A percentile compares a stretch with the other conserved stretches of the same genome.
These are phyloP conservation scores for Theobroma grandiflorum DNA, from an alignment of 441 rosid genomes.

Conservation along the genomic window DNA sequence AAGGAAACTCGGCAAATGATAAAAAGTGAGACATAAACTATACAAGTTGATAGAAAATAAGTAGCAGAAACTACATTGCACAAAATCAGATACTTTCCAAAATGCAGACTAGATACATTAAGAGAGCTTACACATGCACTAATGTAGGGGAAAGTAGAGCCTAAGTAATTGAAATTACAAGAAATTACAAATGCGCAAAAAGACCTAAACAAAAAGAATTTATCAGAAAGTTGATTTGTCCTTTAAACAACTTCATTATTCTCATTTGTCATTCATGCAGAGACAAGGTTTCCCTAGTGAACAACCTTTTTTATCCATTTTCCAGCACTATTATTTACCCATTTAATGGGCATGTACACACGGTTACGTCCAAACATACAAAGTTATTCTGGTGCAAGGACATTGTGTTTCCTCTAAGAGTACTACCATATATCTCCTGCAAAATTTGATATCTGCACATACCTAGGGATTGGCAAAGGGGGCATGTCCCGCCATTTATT, in stretches of 20 bases:
- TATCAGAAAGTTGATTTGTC: neutral
- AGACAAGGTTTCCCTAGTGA: neutral
- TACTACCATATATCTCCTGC: constrained; percentile 2
- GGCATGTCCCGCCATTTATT: constrained; percentile 76
- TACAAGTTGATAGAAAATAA: neutral
- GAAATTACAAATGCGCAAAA: neutral
- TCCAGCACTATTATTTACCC: neutral
- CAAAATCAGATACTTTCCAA: neutral
- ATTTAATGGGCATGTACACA: neutral
- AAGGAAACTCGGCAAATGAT: neutral
- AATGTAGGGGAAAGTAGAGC: neutral
- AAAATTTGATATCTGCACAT: constrained; percentile 29
- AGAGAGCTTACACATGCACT: neutral
- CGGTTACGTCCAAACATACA: neutral
- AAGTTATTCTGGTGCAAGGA: neutral
- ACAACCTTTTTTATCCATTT: neutral
- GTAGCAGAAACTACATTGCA: neutral
- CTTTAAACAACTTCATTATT: neutral
- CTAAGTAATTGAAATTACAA: neutral
- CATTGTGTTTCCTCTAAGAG: neutral
- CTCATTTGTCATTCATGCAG: neutral
- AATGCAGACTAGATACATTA: neutral
- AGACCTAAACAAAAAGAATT: neutral
- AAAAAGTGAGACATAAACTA: neutral
- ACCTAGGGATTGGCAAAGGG: constrained; percentile 91